Evolutionary conservation across 2,329 filamentous ascomycete species (phyloP), one percentile per base, ranked within the genome.

Genomic region (Blastomyces percursus): DNA sequence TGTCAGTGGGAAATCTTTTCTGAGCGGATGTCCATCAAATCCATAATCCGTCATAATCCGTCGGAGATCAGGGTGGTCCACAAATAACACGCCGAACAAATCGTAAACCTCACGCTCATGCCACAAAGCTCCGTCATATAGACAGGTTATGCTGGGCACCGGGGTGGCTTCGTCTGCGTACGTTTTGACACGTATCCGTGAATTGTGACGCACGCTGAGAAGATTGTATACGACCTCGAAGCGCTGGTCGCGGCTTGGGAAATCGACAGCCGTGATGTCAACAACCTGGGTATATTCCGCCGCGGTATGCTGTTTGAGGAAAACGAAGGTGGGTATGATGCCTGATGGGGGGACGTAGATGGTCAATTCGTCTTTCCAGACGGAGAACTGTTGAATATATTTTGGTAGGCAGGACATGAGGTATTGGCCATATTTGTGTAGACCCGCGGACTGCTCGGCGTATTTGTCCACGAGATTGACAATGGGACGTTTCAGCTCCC

Each of bases 21-120:
- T 86, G 74, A 99, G 80, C 51, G 94, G 94, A 79, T 99, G 94
- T 61, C 94, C 94, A 76, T 99, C 95, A 73, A 99, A 99, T 61
- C 94, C 94, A 76, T 99, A 99, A 76, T 99, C 94, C 68, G 94
- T 99, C 93, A 99, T 95, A 80, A 99, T 97, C 69, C 94, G 86
- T 76, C 94, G 86, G 70, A 99, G 82, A 79, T 99, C 95, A 48
- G 94, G 94, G 80, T 99, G 94, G 66, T 88, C 91, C 61, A 88
- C 83, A 78, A 99, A 99, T 82, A 97, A 96, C 68, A 99, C 91
- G 67, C 94, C 94, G 73, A 96, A 99, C 71, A 99, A 78, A 77
- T 99, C 94, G 79, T 97, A 97, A 30, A 96, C 91, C 79, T 99
- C 94, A 69, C 94, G 86, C 82, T 99, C 94, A 75, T 95, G 97